phyloP scores from a whole-genome alignment of 192 early-diverging fungal genomes.

The Umbelopsis ramanniana region DNA sequence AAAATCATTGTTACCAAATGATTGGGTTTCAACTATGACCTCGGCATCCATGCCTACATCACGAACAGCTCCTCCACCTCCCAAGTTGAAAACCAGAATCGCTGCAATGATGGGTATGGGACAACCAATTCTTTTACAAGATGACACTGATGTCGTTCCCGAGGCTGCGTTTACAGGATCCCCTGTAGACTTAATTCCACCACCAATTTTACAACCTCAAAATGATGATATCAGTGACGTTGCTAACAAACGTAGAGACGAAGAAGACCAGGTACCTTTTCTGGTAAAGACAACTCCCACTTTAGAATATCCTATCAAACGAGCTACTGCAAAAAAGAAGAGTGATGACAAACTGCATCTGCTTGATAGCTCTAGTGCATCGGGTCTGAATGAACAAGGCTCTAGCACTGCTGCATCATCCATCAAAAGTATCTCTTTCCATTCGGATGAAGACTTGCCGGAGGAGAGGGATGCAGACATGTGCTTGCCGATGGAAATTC shows the following conservation, averaged over 20 bases:
- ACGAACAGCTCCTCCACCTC: not conserved
- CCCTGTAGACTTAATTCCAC: not conserved
- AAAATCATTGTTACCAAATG: conserved; percentile 26
- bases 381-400: not conserved
- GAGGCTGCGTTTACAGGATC: not conserved
- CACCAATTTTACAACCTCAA: not conserved
- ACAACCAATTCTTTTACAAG: not conserved
- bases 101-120: conserved; percentile 2
- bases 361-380: too few species aligned
- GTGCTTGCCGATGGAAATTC: conserved; percentile 56
- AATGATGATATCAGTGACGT: conserved; percentile 11
- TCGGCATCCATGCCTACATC: not conserved
- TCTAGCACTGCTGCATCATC: conserved; percentile 29
- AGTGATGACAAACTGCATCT: not conserved
- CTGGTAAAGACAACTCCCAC: not conserved
- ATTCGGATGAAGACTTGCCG: conserved; percentile 33
- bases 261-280: not conserved
- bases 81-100: conserved; percentile 8
- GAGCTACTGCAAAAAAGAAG: not conserved
- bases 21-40: conserved; percentile 28
- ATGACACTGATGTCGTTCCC: not conserved
- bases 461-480: conserved; percentile 54
- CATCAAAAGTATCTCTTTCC: conserved; percentile 37
- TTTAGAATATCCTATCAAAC: not conserved
- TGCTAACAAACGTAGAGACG: conserved; percentile 5